Conservation (phyloP, 2,329 filamentous ascomycete species). For the Calonectria honghensis region DNA sequence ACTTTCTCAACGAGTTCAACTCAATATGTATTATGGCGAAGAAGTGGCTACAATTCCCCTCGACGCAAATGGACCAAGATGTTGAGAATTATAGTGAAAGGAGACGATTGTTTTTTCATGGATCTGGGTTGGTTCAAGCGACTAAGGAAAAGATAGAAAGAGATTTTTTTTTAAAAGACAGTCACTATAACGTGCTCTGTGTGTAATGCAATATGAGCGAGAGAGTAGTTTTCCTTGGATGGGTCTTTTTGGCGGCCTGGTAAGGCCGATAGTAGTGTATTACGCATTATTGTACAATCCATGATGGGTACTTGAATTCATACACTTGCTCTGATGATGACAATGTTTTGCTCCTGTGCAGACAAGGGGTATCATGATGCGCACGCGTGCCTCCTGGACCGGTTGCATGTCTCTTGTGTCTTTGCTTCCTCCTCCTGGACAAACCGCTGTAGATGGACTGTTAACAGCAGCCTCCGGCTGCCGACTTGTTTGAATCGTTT, state of each 20-base stretch:
- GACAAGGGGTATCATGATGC: constrained; percentile 57
- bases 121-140: constrained; percentile 49
- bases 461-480: constrained; percentile 70
- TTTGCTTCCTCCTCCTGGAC: constrained; percentile 30
- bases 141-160: constrained; percentile 48
- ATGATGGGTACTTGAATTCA: constrained; percentile 51
- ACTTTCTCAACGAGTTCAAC: constrained; percentile 40
- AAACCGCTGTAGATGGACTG: constrained; percentile 14
- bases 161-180: constrained; percentile 46
- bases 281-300: constrained; percentile 60
- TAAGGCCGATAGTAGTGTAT: constrained; percentile 51
- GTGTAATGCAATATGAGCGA: constrained; percentile 57
- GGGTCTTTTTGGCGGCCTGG: constrained; percentile 44
- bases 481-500: constrained; percentile 63
- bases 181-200: constrained; percentile 49
- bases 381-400: constrained; percentile 49
- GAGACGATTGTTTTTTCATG: constrained; percentile 40
- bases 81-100: constrained; percentile 48
- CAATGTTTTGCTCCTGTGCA: constrained; percentile 49
- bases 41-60: constrained; percentile 29
- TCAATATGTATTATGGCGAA: constrained; percentile 40
- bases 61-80: constrained; percentile 43
- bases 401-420: constrained; percentile 43
- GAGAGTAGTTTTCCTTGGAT: constrained; percentile 47
- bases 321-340: constrained; percentile 53